Base-by-base conservation (phyloP, 139 green algal species). In the Haematococcus sp. region DNA sequence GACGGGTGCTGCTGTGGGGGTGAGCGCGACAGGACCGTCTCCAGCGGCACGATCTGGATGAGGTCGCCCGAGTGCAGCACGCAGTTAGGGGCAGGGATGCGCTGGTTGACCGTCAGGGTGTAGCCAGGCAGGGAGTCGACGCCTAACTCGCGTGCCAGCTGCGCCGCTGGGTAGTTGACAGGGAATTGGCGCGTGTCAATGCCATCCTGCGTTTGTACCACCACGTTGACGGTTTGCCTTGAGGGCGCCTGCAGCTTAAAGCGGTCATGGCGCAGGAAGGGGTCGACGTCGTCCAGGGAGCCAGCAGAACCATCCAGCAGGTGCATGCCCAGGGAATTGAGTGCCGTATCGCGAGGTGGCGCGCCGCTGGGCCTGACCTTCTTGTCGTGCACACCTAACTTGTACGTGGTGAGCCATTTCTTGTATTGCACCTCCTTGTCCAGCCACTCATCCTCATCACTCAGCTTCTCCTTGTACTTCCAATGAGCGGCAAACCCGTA, bases 401-500 rank as follows among this genome's bases (percentile, higher is more conserved):
- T 81, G 69, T 86, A 83, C 9, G 63, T 75, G 19, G 71, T 86
- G 32, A 86, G 63, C 80, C 80, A 86, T 32, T 78, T 77, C 68
- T 86, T 86, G 76, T 86, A 86, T 73, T 86, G 80, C 22, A 78
- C 76, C 68, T 86, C 80, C 71, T 83, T 83, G 32, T 83, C 77
- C 25, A 78, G 58, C 71, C 71, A 78, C 46, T 79, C 71, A 59
- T 79, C 71, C 68, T 84, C 74, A 30, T 68, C 80, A 63, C 69
- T 67, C 33, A 81, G 49, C 35, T 79, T 81, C 84, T 98, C 95
- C 86, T 98, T 98, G 87, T 98, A 98, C 46, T 90, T 87, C 95
- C 95, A 98, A 81, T 98, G 95, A 22, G 94, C 93, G 1, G 94
- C 92, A 16, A 95, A 78, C 34, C 95, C 95, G 35, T 94, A 96